A percentile compares a stretch with the other conserved stretches of the same genome.
phyloP scores from a whole-genome alignment of 163 green algal species.

The Picocystis sp. region DNA sequence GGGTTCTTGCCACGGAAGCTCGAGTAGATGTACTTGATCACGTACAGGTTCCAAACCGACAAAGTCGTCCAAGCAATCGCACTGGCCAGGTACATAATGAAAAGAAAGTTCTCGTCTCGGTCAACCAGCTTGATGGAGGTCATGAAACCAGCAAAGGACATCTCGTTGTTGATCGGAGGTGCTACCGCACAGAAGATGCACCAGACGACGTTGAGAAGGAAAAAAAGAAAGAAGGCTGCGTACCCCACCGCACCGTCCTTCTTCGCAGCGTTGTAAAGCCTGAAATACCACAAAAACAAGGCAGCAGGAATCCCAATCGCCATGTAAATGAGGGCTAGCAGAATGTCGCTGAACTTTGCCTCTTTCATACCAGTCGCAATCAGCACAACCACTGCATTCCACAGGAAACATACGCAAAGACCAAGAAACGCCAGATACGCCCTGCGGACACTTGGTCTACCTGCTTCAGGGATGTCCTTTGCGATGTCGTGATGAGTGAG shows the following conservation, averaged over 20 bases:
- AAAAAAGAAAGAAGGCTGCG: slow-evolving; percentile 42
- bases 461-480: too few relatives aligned
- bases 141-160: slow-evolving; percentile 2
- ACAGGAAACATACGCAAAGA: too few relatives aligned
- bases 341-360: slow-evolving; percentile 4
- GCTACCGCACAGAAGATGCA: slow-evolving; percentile 16
- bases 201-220: slow-evolving; percentile 35
- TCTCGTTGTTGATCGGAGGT: slow-evolving; percentile 1
- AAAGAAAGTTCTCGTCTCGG: background rate
- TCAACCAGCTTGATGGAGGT: background rate
- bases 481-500: too few relatives aligned
- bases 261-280: slow-evolving; percentile 39
- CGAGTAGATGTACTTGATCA: too few relatives aligned
- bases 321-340: slow-evolving; percentile 28
- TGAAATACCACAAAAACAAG: slow-evolving; percentile 40
- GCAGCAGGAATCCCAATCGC: slow-evolving; percentile 31
- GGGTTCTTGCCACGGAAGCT: too few relatives aligned
- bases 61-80: background rate
- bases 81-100: slow-evolving; percentile 2
- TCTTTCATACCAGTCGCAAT: too few relatives aligned
- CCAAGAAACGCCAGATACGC: too few relatives aligned
- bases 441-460: too few relatives aligned
- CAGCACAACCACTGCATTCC: too few relatives aligned
- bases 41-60: background rate
- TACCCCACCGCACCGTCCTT: slow-evolving; percentile 39